Conservation (phyloP, 805 yeast species). For the Phaffomyces opuntiae region DNA sequence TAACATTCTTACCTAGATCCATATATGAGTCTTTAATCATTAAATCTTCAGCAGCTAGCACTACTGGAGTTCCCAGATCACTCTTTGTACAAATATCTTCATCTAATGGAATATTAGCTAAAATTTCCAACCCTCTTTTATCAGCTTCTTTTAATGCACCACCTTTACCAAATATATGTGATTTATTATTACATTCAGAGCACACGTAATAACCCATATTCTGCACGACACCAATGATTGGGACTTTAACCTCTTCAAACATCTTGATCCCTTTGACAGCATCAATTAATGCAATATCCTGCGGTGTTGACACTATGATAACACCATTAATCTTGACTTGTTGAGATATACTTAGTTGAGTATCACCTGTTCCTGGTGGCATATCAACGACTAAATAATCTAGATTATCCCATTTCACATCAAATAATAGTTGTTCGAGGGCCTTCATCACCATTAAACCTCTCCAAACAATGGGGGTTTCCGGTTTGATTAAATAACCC, state of each 20-base stretch:
- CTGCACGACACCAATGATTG: conserved; percentile 70
- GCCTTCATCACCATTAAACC: conserved; percentile 87
- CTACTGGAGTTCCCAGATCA: conserved; percentile 62
- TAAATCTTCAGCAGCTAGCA: conserved; percentile 34
- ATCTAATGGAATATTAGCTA: conserved; percentile 65
- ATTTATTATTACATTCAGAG: conserved; percentile 67
- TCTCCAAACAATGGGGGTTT: conserved; percentile 75
- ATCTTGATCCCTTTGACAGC: conserved; percentile 74
- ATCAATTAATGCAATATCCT: conserved; percentile 75
- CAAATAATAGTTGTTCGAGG: conserved; percentile 73
- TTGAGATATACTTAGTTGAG: conserved; percentile 77
- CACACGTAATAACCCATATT: conserved; percentile 77
- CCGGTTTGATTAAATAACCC: conserved; percentile 70
- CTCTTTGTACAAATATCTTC: conserved; percentile 52
- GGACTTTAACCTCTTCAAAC: conserved; percentile 67
- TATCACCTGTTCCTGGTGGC: conserved; percentile 93
- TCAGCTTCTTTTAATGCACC: conserved; percentile 45
- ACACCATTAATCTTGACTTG: conserved; percentile 73
- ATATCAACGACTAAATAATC: conserved; percentile 72
- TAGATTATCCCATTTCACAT: conserved; percentile 65
- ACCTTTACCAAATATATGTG: conserved; percentile 67
- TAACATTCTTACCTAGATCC: conserved; percentile 34
- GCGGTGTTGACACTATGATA: conserved; percentile 78
- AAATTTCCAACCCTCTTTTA: conserved; percentile 37
- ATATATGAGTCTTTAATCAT: conserved; percentile 36